phyloP scores from a whole-genome alignment of 768 basidiomycete species.

The Kwoniella pini region DNA sequence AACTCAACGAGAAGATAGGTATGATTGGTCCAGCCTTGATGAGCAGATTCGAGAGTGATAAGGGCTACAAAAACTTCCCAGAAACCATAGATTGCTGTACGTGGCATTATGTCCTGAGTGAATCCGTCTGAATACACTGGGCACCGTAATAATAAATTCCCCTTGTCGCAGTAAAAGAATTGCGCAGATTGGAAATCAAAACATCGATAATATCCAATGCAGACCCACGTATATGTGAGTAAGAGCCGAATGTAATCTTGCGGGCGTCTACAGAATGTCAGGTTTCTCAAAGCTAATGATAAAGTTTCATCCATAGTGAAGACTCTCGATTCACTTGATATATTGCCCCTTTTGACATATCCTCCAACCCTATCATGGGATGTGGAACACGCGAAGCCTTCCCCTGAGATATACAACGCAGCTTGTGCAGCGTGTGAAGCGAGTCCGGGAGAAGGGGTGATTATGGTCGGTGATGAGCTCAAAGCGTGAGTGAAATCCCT shows the following conservation, averaged over 20 bases:
- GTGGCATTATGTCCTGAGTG: constrained; percentile 7
- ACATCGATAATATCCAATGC: constrained; percentile 49
- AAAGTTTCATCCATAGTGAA: constrained; percentile 31
- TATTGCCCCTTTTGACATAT: constrained; percentile 37
- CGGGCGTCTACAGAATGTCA: neutral
- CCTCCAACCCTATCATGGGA: constrained; percentile 48
- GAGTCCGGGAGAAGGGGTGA: constrained; percentile 28
- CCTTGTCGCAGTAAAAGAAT: constrained; percentile 29
- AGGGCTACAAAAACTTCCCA: constrained; percentile 47
- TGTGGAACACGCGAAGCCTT: constrained; percentile 45
- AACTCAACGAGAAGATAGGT: constrained; percentile 27
- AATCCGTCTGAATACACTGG: no score
- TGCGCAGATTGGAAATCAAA: constrained; percentile 37
- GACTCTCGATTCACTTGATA: constrained; percentile 40
- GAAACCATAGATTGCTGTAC: constrained; percentile 42
- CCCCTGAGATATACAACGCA: constrained; percentile 32
- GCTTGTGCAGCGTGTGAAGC: constrained; percentile 37
- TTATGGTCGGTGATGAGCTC: constrained; percentile 54
- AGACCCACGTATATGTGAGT: constrained; percentile 50
- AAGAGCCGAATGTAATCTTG: neutral
- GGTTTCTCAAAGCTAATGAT: neutral
- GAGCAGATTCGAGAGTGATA: constrained; percentile 42
- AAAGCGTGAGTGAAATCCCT: constrained; percentile 40
- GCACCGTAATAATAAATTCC: no score
- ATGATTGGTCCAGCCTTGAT: constrained; percentile 38